Evolutionary conservation across 2,329 filamentous ascomycete genomes (phyloP).

Genomic region (Cytospora schulzeri): DNA sequence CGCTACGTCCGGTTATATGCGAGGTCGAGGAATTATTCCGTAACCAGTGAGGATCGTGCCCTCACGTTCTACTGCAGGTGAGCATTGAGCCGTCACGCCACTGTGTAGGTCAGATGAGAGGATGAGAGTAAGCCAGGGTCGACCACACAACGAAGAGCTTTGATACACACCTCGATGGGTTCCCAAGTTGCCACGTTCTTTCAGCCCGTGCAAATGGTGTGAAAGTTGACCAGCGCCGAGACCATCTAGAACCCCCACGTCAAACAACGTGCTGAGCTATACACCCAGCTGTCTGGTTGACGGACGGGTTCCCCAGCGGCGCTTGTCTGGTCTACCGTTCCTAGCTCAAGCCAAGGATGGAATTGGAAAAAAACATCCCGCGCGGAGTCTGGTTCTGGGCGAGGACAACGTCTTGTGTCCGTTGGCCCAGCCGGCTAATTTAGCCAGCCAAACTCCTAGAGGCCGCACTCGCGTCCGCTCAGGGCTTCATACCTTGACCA

Average conservation of each 20-base stretch:
- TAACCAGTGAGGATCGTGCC: slow-evolving; percentile 20
- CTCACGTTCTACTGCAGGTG: slow-evolving; percentile 7
- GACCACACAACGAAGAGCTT: background rate
- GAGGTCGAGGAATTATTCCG: background rate
- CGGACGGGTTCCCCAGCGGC: background rate
- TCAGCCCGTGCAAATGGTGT: background rate
- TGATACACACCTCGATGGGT: background rate
- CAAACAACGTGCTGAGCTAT: slow-evolving; percentile 9
- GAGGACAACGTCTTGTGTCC: slow-evolving; percentile 4
- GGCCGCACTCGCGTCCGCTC: slow-evolving; percentile 6
- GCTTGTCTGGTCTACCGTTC: slow-evolving; percentile 26
- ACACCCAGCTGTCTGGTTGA: slow-evolving; percentile 9
- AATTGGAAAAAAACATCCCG: background rate
- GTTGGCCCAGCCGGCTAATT: slow-evolving; percentile 17
- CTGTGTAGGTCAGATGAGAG: slow-evolving; percentile 20
- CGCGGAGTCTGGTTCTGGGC: background rate
- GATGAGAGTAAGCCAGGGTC: background rate
- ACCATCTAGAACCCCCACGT: slow-evolving; percentile 21
- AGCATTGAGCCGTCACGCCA: slow-evolving; percentile 10
- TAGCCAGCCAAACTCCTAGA: background rate
- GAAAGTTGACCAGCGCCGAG: slow-evolving; percentile 1
- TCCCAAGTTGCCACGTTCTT: background rate
- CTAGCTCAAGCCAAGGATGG: slow-evolving; percentile 14
- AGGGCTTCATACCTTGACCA: slow-evolving; percentile 14
- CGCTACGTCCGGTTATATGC: background rate